Evolutionary conservation across 768 basidiomycete genomes (phyloP).

Genomic region (Tremella mesenterica): DNA sequence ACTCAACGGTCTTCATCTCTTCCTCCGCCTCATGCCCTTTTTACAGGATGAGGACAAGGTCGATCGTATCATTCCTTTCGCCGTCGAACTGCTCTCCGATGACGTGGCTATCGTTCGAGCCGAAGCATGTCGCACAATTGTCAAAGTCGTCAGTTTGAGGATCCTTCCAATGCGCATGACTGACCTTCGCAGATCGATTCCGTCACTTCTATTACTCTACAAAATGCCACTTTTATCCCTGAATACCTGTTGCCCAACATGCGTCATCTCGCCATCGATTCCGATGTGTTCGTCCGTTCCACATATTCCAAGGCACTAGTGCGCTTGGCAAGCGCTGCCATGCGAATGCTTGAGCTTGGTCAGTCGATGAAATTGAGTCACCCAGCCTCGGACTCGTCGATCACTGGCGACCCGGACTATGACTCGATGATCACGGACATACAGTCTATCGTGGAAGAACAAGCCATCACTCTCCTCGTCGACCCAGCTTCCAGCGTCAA

Average conservation of each 20-base stretch:
- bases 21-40: constrained; percentile 68
- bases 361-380: constrained; percentile 58
- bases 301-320: constrained; percentile 78
- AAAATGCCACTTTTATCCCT: constrained; percentile 62
- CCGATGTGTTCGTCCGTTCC: constrained; percentile 71
- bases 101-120: constrained; percentile 75
- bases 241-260: constrained; percentile 93
- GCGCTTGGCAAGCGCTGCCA: constrained; percentile 72
- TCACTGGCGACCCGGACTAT: constrained; percentile 69
- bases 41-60: constrained; percentile 91
- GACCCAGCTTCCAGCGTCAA: constrained; percentile 85
- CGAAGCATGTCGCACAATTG: constrained; percentile 45
- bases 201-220: constrained; percentile 40
- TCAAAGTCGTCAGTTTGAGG: constrained; percentile 22
- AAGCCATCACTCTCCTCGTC: constrained; percentile 73
- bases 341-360: constrained; percentile 84
- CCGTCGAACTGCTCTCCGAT: constrained; percentile 79
- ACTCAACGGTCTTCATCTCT: constrained; percentile 72
- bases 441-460: constrained; percentile 74
- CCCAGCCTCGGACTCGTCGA: constrained; percentile 60
- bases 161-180: background rate
- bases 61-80: constrained; percentile 84
- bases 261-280: constrained; percentile 68
- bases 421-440: constrained; percentile 79
- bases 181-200: constrained; percentile 41